phyloP scores from a whole-genome alignment of 2,329 filamentous ascomycete genomes.

The Chrysoporthe puriensis region DNA sequence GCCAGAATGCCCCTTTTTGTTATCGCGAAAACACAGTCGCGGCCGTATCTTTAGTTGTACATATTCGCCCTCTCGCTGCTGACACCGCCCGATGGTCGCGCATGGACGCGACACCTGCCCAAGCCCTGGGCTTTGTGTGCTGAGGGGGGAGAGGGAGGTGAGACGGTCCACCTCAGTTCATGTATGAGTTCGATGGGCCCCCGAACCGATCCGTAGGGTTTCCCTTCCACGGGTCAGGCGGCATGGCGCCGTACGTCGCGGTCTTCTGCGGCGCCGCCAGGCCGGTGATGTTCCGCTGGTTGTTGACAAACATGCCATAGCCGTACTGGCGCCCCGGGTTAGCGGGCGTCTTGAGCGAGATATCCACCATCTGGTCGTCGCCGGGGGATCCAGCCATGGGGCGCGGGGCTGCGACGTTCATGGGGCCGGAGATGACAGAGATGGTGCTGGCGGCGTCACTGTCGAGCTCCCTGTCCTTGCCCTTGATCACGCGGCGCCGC shows the following conservation, averaged over 20 bases:
- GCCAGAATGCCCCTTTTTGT: background rate
- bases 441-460: conserved; percentile 10
- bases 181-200: conserved; percentile 7
- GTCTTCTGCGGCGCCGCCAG: conserved; percentile 8
- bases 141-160: background rate
- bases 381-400: background rate
- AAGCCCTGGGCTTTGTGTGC: background rate
- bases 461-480: background rate
- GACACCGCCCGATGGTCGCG: too few species aligned
- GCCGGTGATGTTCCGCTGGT: conserved; percentile 14
- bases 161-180: background rate
- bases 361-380: conserved; percentile 9
- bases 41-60: background rate
- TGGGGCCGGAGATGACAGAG: conserved; percentile 8
- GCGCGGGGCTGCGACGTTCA: conserved; percentile 14
- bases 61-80: background rate
- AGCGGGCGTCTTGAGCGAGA: conserved; percentile 14
- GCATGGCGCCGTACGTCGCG: background rate
- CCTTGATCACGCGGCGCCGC: conserved; percentile 4
- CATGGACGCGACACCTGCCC: too few species aligned
- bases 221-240: background rate
- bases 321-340: conserved; percentile 4
- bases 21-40: background rate
- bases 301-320: conserved; percentile 16
- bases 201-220: conserved; percentile 10